These are phyloP conservation scores for Botrytis fabae DNA, from an alignment of 2,329 filamentous ascomycete species.

Conservation along the genomic window DNA sequence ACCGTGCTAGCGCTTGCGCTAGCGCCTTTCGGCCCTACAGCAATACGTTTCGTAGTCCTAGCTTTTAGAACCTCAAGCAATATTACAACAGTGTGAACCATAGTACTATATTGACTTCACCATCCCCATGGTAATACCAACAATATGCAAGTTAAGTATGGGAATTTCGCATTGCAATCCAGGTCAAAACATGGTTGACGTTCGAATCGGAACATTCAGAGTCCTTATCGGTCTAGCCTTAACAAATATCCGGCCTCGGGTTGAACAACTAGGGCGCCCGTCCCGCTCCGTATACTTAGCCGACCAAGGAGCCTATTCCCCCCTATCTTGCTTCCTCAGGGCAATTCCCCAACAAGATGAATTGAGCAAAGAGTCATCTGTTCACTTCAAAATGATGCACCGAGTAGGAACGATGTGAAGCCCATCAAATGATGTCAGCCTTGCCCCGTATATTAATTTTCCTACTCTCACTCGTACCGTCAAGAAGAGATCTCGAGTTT, in stretches of 20 bases:
- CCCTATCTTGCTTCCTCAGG: background rate
- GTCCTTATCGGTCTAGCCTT: background rate
- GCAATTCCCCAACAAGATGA: background rate
- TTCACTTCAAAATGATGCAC: background rate
- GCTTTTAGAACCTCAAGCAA: no score
- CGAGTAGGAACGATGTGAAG: background rate
- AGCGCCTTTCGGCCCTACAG: no score
- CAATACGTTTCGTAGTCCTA: no score
- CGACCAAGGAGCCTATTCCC: background rate
- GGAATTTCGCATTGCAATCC: background rate
- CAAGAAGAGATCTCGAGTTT: background rate
- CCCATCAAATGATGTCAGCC: background rate
- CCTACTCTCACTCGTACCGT: background rate
- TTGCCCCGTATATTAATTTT: background rate
- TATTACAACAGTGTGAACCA: no score
- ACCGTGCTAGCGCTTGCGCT: no score
- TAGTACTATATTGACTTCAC: no score
- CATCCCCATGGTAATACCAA: no score
- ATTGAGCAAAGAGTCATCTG: background rate
- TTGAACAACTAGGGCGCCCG: background rate
- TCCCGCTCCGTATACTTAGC: background rate
- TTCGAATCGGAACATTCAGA: background rate
- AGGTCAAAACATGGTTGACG: background rate
- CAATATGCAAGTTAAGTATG: background rate
- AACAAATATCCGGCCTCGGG: background rate